Base-by-base conservation (phyloP, 2,329 filamentous ascomycete species). In the Gnomoniopsis sp. region DNA sequence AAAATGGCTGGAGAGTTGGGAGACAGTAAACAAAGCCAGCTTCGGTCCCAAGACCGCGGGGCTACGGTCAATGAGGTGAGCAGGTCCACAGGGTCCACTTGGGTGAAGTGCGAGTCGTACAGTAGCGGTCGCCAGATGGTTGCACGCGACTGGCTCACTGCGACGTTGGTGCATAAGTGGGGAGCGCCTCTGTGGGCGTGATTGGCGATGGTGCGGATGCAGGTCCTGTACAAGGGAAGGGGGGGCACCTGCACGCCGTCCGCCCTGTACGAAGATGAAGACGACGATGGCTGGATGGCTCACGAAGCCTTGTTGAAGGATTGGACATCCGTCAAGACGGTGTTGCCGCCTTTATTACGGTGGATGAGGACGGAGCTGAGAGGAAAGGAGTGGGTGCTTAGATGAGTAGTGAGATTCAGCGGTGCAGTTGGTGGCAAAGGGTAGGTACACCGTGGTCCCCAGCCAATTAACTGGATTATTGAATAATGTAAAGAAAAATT, bases 91-190 rank as follows among this genome's bases (percentile, higher is more conserved):
- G n/a, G 38, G n/a, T n/a, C 12, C 38, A 15, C n/a, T 41, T 30
- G 4, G 4, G 30, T 36, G 48, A 51, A 19, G 34, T 44, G 41
- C 41, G 26, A 36, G 50, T 44, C 34, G 14, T 33, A 19, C 23
- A 49, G 30, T 38, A 23, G 36, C 59, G 59, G 44, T 49, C 55
- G 59, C 57, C 59, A 61, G 59, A 55, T 61, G 59, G 59, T 56
- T 55, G 58, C 59, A 61, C 59, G 49, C 56, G 54, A 61, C 43
- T 61, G 59, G 59, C 41, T 55, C 49, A 47, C 53, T 61, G 53
- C 56, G 49, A 59, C 53, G 44, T 30, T 52, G 56, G 51, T 55
- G 56, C 54, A 55, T 53, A 49, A 48, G 59, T 54, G 59, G 59
- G 46, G 59, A 50, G 59, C 19, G 21, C 30, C 19, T 46, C 34